Percentiles rank a stretch among this genome's conserved stretches.
These are phyloP conservation scores for Pythium vanterpoolii DNA, from an alignment of 352 stramenopile genomes.

Conservation along the genomic window DNA sequence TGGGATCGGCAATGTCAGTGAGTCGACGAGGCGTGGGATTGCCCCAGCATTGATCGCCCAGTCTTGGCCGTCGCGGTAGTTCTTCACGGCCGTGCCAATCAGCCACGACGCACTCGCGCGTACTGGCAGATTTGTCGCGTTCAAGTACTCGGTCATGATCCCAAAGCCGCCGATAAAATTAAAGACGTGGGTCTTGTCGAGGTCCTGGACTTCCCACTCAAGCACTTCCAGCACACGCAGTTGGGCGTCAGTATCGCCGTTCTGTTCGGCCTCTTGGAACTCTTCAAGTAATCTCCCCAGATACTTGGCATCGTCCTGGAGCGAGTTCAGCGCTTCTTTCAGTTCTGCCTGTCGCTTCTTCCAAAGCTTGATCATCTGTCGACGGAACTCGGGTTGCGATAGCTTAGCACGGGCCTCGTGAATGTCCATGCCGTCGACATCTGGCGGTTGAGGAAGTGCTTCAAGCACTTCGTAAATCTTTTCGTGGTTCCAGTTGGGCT, in stretches of 20 bases:
- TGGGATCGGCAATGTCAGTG: slow-evolving; percentile 37
- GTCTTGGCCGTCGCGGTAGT: slow-evolving; percentile 78
- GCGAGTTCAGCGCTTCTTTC: slow-evolving; percentile 71
- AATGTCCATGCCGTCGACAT: slow-evolving; percentile 76
- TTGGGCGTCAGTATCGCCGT: slow-evolving; percentile 41
- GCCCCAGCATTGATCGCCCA: slow-evolving; percentile 76
- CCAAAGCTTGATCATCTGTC: slow-evolving; percentile 74
- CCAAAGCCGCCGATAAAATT: slow-evolving; percentile 83
- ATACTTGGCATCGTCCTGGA: slow-evolving; percentile 82
- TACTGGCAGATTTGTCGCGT: slow-evolving; percentile 61
- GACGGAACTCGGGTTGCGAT: slow-evolving; percentile 62
- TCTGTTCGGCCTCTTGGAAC: slow-evolving; percentile 55
- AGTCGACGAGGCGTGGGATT: slow-evolving; percentile 64
- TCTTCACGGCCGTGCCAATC: slow-evolving; percentile 74
- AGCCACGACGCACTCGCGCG: slow-evolving; percentile 65
- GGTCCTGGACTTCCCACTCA: slow-evolving; percentile 86
- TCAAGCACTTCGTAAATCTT: slow-evolving; percentile 84
- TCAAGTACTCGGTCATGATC: slow-evolving; percentile 67
- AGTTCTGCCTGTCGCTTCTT: slow-evolving; percentile 78
- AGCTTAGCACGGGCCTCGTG: slow-evolving; percentile 69
- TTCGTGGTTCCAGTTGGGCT: slow-evolving; percentile 82
- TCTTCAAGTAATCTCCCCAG: slow-evolving; percentile 69
- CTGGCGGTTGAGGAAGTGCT: slow-evolving; percentile 67
- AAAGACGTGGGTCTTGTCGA: slow-evolving; percentile 86
- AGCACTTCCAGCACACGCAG: slow-evolving; percentile 61